These are phyloP conservation scores for Aspergillus ochraceoroseus DNA, from an alignment of 2,329 filamentous ascomycete genomes.

Conservation along the genomic window DNA sequence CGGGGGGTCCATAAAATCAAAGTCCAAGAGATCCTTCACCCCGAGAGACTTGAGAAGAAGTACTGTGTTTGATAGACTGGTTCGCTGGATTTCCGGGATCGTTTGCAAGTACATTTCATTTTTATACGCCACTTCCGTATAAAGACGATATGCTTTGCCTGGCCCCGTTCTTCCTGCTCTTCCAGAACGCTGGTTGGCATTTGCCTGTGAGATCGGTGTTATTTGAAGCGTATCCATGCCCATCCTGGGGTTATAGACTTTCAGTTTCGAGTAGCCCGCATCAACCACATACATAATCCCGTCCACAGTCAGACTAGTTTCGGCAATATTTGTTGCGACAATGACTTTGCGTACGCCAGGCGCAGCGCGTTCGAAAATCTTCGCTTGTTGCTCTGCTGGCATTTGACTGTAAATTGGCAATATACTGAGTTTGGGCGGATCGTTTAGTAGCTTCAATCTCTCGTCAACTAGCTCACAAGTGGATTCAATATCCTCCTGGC, in stretches of 20 bases:
- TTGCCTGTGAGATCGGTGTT: slow-evolving; percentile 94
- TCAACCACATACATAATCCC: slow-evolving; percentile 99
- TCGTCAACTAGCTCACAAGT: slow-evolving; percentile 92
- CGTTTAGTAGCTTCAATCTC: slow-evolving; percentile 79
- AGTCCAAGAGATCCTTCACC: slow-evolving; percentile 89
- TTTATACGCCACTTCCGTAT: slow-evolving; percentile 88
- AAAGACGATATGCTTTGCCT: slow-evolving; percentile 90
- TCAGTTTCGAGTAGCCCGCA: slow-evolving; percentile 91
- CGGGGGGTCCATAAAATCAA: slow-evolving; percentile 98
- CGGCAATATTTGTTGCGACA: slow-evolving; percentile 96
- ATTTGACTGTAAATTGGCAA: slow-evolving; percentile 99
- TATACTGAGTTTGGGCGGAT: slow-evolving; percentile 90
- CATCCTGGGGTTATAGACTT: slow-evolving; percentile 98
- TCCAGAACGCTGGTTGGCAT: slow-evolving; percentile 86
- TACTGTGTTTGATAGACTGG: slow-evolving; percentile 91
- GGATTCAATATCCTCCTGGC: slow-evolving; percentile 95
- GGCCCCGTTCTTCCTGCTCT: slow-evolving; percentile 91
- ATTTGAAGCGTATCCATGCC: slow-evolving; percentile 99
- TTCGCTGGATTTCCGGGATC: slow-evolving; percentile 95
- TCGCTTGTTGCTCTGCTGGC: slow-evolving; percentile 95
- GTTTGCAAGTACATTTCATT: slow-evolving; percentile 96
- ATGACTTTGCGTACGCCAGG: slow-evolving; percentile 95
- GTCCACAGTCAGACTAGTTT: slow-evolving; percentile 95
- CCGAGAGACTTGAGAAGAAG: slow-evolving; percentile 90
- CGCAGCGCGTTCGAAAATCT: slow-evolving; percentile 89